Base-by-base conservation (phyloP, 2,329 filamentous ascomycete species). In the Penicillium hesseltinei region DNA sequence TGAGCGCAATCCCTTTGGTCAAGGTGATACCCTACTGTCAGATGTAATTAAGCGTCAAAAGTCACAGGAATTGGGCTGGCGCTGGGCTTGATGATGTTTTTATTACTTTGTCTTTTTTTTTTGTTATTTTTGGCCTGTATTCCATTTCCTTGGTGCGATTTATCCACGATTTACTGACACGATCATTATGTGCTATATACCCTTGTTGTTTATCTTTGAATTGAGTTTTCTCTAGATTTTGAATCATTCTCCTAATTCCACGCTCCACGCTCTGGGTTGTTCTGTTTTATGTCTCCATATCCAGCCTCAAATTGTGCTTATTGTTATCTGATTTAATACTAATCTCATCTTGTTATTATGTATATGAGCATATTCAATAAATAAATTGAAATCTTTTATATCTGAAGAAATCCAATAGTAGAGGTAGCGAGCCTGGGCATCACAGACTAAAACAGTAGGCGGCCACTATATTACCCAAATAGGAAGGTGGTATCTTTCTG, bases 61-160 rank as follows among this genome's bases (percentile, higher is more conserved):
- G 17, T 66, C 68, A 10, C 51, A 62, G 15, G 66, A 67, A 15
- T 70, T 69, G 0, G 71, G 71, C n/a, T 77, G 74, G 74, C 69
- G 71, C 50, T 77, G 69, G 74, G 77, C 70, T 51, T 77, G 53
- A 70, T 57, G 6, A 4, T 47, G 21, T 8, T 52, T 17, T 23
- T 0, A 2, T 27, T 27, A 1, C n/a, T 35, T 27, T 29, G 13
- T 6, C 21, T n/a, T n/a, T 36, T 31, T 23, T 29, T 23, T n/a
- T n/a, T n/a, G 6, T 27, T 29, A 36, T 21, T 54, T 19, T 17
- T 33, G 4, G 17, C 13, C n/a, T 17, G 13, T 15, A 4, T 46
- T 10, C 27, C 11, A 1, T 33, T 33, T 46, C 29, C 11, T 2
- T 46, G 17, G 5, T 13, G 17, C 17, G 2, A 7, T 9, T 39